Evolutionary conservation across 2,329 filamentous ascomycete genomes (phyloP).

Genomic region (Beauveria pseudobassiana): DNA sequence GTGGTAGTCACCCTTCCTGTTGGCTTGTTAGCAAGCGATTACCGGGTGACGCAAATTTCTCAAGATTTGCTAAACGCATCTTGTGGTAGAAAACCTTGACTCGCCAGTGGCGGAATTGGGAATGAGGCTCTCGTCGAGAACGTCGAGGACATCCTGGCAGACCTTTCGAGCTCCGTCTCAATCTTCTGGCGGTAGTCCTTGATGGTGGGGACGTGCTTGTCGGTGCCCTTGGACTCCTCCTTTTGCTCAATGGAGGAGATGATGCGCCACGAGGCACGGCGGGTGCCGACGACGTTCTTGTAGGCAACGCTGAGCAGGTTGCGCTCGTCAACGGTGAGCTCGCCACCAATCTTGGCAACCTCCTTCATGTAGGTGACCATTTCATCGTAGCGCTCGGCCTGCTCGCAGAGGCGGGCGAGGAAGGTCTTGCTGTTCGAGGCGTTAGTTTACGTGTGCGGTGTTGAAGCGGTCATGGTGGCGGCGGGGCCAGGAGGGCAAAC

Average conservation of each 20-base stretch:
- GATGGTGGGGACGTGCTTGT: conserved; percentile 90
- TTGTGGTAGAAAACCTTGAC: conserved; percentile 99
- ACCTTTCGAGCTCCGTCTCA: conserved; percentile 93
- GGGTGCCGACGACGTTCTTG: conserved; percentile 99
- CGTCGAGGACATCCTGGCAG: conserved; percentile 95
- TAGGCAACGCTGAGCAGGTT: conserved; percentile 98
- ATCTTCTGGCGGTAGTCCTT: conserved; percentile 98
- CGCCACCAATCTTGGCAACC: conserved; percentile 80
- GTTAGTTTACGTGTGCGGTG: conserved; percentile 19
- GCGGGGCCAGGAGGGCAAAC: conserved; percentile 37
- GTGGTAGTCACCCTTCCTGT: conserved; percentile 95
- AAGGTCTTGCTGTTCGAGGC: conserved; percentile 80
- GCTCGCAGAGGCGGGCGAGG: conserved; percentile 98
- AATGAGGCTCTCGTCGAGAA: conserved; percentile 87
- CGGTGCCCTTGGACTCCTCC: conserved; percentile 97
- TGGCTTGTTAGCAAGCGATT: neutral
- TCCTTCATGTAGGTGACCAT: conserved; percentile 99
- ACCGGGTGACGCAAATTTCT: neutral
- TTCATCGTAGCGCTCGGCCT: conserved; percentile 99
- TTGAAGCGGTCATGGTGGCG: conserved; percentile 15
- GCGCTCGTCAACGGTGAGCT: conserved; percentile 92
- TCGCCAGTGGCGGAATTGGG: conserved; percentile 94
- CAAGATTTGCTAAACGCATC: conserved; percentile 51
- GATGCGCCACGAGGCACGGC: conserved; percentile 98
- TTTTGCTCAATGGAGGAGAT: conserved; percentile 99